Evolutionary conservation across 148 eudicot genomes (phyloP).

Genomic region (Amaranthus hypochondriacus): DNA sequence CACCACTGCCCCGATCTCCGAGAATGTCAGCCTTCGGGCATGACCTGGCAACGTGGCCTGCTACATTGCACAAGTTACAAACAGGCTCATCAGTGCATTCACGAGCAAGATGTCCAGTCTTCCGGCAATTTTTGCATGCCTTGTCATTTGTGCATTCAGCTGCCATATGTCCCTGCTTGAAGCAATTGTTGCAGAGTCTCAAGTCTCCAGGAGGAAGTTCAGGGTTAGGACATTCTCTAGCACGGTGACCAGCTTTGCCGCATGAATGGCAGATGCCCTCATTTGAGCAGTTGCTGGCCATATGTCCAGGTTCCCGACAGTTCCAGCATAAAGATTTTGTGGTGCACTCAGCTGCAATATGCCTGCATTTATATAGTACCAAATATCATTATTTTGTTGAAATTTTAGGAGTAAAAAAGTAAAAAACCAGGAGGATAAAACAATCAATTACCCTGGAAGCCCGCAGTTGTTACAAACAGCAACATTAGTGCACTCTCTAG

Average conservation of each 20-base stretch:
- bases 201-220: constrained; percentile 79
- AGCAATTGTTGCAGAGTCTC: constrained; percentile 96
- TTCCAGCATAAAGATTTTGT: constrained; percentile 95
- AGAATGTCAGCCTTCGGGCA: constrained; percentile 56
- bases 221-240: constrained; percentile 82
- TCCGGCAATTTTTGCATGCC: constrained; percentile 96
- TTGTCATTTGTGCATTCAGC: constrained; percentile 89
- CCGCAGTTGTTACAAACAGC: constrained; percentile 56
- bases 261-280: constrained; percentile 97
- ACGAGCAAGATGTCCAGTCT: constrained; percentile 78
- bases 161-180: constrained; percentile 83
- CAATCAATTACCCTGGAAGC: constrained; percentile 42
- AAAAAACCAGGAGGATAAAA: not conserved
- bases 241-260: constrained; percentile 95
- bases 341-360: constrained; percentile 84
- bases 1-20: constrained; percentile 47
- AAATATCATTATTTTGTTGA: not conserved
- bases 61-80: constrained; percentile 79
- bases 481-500: constrained; percentile 53
- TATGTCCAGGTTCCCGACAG: constrained; percentile 89
- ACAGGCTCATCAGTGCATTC: constrained; percentile 73
- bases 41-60: constrained; percentile 72
- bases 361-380: constrained; percentile 41
- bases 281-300: constrained; percentile 79
- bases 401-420: not conserved